Conservation (phyloP, 129 eudicot species). For the Chrysanthemum lavandulifolium region DNA sequence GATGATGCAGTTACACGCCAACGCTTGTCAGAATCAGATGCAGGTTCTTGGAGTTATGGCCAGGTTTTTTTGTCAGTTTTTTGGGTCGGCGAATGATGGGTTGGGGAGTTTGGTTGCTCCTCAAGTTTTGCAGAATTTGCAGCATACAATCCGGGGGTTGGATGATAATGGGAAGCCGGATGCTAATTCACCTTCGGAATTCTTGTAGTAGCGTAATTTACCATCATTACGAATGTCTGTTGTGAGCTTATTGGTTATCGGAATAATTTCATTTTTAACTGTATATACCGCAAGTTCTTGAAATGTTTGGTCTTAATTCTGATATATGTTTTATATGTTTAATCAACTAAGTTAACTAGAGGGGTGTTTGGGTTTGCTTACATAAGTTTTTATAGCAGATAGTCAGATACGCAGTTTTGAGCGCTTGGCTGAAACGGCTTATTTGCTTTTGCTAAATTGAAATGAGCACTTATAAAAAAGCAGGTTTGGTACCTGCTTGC, state of each 20-base stretch:
- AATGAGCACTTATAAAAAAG: too few relatives aligned
- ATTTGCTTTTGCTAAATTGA: too few relatives aligned
- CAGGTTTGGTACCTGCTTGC: background rate
- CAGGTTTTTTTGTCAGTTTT: conserved; percentile 70
- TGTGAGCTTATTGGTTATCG: too few relatives aligned
- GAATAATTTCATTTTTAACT: too few relatives aligned
- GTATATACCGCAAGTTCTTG: background rate
- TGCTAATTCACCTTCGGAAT: conserved; percentile 72
- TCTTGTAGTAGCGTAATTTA: conserved; percentile 53
- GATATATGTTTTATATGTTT: background rate
- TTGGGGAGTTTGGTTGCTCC: conserved; percentile 55
- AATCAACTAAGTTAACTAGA: background rate
- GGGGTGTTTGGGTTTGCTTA: background rate
- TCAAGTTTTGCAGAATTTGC: conserved; percentile 81
- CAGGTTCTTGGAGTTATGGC: conserved; percentile 71
- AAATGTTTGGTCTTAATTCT: conserved; percentile 10
- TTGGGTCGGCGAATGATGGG: conserved; percentile 79
- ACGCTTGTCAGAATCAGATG: conserved; percentile 87
- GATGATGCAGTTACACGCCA: conserved; percentile 87
- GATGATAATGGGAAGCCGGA: conserved; percentile 68
- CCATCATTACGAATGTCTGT: background rate
- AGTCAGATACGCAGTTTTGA: too few relatives aligned
- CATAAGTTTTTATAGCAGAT: background rate
- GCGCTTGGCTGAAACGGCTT: too few relatives aligned
- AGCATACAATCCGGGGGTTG: conserved; percentile 66